Evolutionary conservation across 768 basidiomycete species (phyloP).

Genomic region (Boletellus emodensis): DNA sequence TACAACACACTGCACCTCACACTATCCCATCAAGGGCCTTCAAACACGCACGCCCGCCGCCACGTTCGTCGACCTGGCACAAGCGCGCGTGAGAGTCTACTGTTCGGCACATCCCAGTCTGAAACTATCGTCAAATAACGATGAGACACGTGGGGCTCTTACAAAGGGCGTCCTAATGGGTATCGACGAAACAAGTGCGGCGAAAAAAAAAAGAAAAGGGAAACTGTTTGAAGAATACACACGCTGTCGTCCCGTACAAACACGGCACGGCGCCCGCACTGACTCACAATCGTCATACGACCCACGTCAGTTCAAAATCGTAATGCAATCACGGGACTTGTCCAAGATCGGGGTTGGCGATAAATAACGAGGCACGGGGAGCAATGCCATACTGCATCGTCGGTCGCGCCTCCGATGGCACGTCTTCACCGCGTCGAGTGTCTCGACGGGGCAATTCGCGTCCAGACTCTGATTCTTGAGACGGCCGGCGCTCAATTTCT

Average conservation of each 20-base stretch:
- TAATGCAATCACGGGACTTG: constrained; percentile 11
- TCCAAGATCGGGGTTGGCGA: constrained; percentile 58
- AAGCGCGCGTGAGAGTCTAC: too few species aligned
- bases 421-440: constrained; percentile 42
- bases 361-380: constrained; percentile 58
- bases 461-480: constrained; percentile 48
- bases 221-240: not conserved
- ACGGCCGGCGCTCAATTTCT: constrained; percentile 56
- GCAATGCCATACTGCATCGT: constrained; percentile 62
- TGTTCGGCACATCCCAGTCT: too few species aligned
- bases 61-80: too few species aligned
- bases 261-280: constrained; percentile 6
- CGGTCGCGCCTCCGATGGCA: constrained; percentile 35
- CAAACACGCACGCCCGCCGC: too few species aligned
- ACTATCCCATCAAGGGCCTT: too few species aligned
- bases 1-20: too few species aligned
- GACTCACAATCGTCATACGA: not conserved
- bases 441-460: constrained; percentile 33
- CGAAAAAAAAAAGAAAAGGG: not conserved
- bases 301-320: constrained; percentile 1
- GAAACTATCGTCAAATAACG: too few species aligned
- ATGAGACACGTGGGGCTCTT: too few species aligned
- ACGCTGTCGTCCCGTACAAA: constrained; percentile 1
- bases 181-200: constrained; percentile 1
- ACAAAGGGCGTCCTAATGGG: not conserved